These are phyloP conservation scores for Purpureocillium takamizusanense DNA, from an alignment of 2,329 filamentous ascomycete genomes.

Conservation along the genomic window DNA sequence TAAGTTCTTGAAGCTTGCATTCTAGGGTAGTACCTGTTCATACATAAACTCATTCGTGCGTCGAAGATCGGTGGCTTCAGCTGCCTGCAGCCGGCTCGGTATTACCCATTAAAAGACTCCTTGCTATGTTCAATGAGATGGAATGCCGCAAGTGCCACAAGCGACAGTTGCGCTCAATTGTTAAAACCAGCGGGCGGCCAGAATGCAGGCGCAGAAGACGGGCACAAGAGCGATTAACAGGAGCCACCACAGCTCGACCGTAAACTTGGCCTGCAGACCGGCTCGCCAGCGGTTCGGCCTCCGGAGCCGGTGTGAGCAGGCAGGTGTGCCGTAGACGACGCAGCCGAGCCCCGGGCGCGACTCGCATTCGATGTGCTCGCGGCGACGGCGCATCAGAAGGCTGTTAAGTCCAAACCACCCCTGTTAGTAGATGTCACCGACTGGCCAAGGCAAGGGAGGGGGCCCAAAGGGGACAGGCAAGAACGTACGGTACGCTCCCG, in stretches of 20 bases:
- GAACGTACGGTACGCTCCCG: constrained; percentile 46
- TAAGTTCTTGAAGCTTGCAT: too few species aligned
- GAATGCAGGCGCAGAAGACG: constrained; percentile 13
- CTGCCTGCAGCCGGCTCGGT: too few species aligned
- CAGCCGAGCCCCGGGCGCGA: constrained; percentile 47
- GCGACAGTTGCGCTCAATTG: too few species aligned
- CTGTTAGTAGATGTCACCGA: constrained; percentile 4
- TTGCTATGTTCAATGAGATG: too few species aligned
- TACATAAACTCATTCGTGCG: too few species aligned
- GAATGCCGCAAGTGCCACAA: too few species aligned
- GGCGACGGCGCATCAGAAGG: constrained; percentile 47
- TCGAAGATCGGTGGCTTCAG: too few species aligned
- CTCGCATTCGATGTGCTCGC: constrained; percentile 54
- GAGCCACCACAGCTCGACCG: constrained; percentile 40
- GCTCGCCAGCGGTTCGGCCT: constrained; percentile 35
- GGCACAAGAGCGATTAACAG: constrained; percentile 30
- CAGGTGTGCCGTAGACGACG: constrained; percentile 40
- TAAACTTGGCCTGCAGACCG: constrained; percentile 35
- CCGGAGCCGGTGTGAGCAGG: constrained; percentile 34
- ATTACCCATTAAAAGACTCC: not conserved
- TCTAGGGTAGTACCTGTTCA: too few species aligned
- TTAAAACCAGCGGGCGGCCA: not conserved
- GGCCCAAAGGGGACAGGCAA: too few species aligned
- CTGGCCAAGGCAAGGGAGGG: too few species aligned
- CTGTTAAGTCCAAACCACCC: constrained; percentile 23